These are phyloP conservation scores for Macadamia integrifolia DNA, from an alignment of 164 flowering plant species.

Conservation along the genomic window DNA sequence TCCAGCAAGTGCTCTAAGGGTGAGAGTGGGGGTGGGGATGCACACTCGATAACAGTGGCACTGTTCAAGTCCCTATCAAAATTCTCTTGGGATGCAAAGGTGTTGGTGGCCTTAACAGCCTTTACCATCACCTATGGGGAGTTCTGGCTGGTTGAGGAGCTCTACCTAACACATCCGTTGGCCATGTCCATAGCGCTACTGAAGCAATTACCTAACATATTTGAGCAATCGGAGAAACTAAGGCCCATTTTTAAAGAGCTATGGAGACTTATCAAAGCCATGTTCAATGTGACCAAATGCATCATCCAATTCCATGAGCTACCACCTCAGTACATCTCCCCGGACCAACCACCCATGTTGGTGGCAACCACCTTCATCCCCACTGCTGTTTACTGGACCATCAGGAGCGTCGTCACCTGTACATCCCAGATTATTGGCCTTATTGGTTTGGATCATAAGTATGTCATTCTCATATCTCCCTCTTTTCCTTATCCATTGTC, in stretches of 20 bases:
- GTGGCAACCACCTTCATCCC: slow-evolving; percentile 36
- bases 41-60: slow-evolving; percentile 38
- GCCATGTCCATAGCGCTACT: slow-evolving; percentile 47
- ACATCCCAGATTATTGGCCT: slow-evolving; percentile 30
- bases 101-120: slow-evolving; percentile 57
- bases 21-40: slow-evolving; percentile 18
- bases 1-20: slow-evolving; percentile 17
- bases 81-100: slow-evolving; percentile 68
- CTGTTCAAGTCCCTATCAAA: slow-evolving; percentile 48
- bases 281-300: slow-evolving; percentile 41
- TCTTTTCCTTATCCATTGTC: no score
- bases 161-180: slow-evolving; percentile 29
- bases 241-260: slow-evolving; percentile 45
- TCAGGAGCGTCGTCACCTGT: slow-evolving; percentile 49
- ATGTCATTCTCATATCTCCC: no score
- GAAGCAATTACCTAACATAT: slow-evolving; percentile 34
- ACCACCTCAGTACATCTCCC: slow-evolving; percentile 25
- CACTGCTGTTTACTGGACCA: slow-evolving; percentile 61
- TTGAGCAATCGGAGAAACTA: slow-evolving; percentile 14
- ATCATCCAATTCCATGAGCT: slow-evolving; percentile 45
- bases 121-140: slow-evolving; percentile 56
- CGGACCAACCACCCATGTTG: slow-evolving; percentile 24
- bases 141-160: slow-evolving; percentile 46
- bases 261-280: slow-evolving; percentile 31
- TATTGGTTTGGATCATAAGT: no score